These are phyloP conservation scores for Nyctanthes arbortristis DNA, from an alignment of 257 asterid genomes.

Conservation along the genomic window DNA sequence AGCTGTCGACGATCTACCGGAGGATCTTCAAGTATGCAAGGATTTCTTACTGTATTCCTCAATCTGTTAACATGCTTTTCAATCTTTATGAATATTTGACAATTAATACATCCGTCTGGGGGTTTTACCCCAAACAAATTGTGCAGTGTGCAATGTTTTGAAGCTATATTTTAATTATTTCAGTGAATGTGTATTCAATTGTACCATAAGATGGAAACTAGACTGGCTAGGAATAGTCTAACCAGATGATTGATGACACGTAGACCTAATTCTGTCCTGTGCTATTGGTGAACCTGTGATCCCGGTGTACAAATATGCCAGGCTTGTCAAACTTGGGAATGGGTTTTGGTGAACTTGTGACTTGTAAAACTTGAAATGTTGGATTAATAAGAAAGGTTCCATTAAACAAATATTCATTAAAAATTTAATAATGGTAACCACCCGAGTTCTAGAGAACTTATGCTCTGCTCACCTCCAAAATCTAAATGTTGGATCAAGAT, in stretches of 20 bases:
- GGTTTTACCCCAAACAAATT: background rate
- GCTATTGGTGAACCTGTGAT: no score
- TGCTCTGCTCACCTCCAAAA: background rate
- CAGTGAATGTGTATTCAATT: background rate
- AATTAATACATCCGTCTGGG: background rate
- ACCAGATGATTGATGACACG: background rate
- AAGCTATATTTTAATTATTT: background rate
- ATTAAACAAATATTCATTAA: background rate
- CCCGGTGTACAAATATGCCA: background rate
- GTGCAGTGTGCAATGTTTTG: background rate
- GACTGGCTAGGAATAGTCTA: background rate
- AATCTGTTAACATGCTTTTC: background rate
- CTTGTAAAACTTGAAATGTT: background rate
- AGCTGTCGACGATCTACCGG: constrained; percentile 73
- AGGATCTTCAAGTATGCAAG: constrained; percentile 86
- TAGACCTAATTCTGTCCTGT: no score
- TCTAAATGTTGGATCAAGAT: no score
- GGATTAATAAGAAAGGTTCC: background rate
- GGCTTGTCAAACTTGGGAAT: background rate
- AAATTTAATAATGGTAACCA: background rate
- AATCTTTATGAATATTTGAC: background rate
- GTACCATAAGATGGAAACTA: background rate
- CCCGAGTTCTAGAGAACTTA: background rate
- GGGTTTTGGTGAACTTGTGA: background rate
- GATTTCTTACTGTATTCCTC: constrained; percentile 48